These are phyloP conservation scores for Ophiocordyceps australis DNA, from an alignment of 2,329 filamentous ascomycete genomes.

Conservation along the genomic window DNA sequence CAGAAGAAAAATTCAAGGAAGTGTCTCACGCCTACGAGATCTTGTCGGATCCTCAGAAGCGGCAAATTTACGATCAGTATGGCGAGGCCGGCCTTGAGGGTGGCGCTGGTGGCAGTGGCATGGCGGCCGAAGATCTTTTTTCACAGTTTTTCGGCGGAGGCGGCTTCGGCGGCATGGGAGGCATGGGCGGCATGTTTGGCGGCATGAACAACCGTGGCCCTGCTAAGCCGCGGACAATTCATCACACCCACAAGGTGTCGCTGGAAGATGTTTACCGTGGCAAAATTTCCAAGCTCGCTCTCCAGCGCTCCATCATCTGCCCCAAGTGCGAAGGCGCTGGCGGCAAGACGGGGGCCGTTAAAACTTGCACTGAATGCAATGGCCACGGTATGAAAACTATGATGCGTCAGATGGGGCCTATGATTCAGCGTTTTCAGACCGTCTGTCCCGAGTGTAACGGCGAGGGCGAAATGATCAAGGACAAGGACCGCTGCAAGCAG, in stretches of 20 bases:
- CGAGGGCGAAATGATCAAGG: conserved; percentile 89
- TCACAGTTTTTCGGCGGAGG: conserved; percentile 88
- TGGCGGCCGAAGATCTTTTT: conserved; percentile 92
- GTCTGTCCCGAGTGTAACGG: conserved; percentile 97
- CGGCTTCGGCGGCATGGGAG: conserved; percentile 42
- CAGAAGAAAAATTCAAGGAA: conserved; percentile 97
- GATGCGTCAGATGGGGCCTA: conserved; percentile 99
- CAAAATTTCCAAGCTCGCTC: conserved; percentile 91
- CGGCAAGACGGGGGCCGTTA: conserved; percentile 95
- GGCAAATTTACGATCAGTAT: conserved; percentile 87
- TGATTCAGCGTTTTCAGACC: conserved; percentile 99
- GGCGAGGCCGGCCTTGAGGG: conserved; percentile 93
- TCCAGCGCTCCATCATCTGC: conserved; percentile 96
- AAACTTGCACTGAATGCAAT: conserved; percentile 78
- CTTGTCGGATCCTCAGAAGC: conserved; percentile 82
- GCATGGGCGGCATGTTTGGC: conserved; percentile 60
- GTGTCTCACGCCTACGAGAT: conserved; percentile 91
- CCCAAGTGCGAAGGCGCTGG: conserved; percentile 84
- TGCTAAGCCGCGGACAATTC: conserved; percentile 80
- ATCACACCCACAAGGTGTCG: conserved; percentile 96
- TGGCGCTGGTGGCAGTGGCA: conserved; percentile 59
- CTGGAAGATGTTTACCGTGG: conserved; percentile 96
- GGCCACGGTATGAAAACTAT: conserved; percentile 98
- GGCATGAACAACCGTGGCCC: conserved; percentile 68
- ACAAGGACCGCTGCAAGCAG: conserved; percentile 94